A percentile compares a stretch with the other conserved stretches of the same genome.
Evolutionary conservation across 345 rosid genomes (phyloP).

Genomic region (Streptanthus diversifolius): DNA sequence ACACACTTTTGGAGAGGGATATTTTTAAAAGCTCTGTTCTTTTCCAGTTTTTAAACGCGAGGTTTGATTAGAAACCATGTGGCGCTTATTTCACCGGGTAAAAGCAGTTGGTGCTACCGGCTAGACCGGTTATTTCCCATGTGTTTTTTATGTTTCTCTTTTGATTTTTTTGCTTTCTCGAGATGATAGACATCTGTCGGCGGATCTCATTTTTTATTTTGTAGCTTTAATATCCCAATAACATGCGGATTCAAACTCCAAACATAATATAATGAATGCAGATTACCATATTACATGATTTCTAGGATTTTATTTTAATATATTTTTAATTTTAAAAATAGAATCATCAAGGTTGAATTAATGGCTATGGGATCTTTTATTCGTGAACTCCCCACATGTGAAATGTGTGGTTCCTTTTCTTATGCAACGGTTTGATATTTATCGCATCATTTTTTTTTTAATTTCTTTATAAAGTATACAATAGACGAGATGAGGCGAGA

Average conservation of each 20-base stretch:
- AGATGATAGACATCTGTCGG: slow-evolving; percentile 21
- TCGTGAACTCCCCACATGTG: slow-evolving; percentile 25
- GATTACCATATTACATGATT: too few relatives aligned
- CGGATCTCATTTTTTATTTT: background rate
- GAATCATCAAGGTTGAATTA: background rate
- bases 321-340: background rate
- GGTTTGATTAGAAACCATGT: background rate
- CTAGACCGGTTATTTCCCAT: slow-evolving; percentile 43
- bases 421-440: slow-evolving; percentile 24
- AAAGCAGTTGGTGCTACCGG: slow-evolving; percentile 37
- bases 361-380: slow-evolving; percentile 1
- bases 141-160: slow-evolving; percentile 33
- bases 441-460: slow-evolving; percentile 1
- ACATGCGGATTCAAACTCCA: too few relatives aligned
- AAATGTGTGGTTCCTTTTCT: slow-evolving; percentile 26
- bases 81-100: slow-evolving; percentile 32
- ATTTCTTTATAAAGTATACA: slow-evolving; percentile 5
- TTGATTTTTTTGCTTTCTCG: background rate
- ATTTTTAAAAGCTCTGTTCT: background rate
- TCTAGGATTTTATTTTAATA: too few relatives aligned
- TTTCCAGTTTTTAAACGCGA: slow-evolving; percentile 10
- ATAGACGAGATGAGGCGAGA: background rate
- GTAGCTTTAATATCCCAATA: too few relatives aligned
- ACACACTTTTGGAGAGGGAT: slow-evolving; percentile 25
- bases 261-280: too few relatives aligned